Percentiles rank a stretch among this genome's conserved stretches.
These are phyloP conservation scores for Capniomyces stellatus DNA, from an alignment of 371 early-diverging fungal species.

Conservation along the genomic window DNA sequence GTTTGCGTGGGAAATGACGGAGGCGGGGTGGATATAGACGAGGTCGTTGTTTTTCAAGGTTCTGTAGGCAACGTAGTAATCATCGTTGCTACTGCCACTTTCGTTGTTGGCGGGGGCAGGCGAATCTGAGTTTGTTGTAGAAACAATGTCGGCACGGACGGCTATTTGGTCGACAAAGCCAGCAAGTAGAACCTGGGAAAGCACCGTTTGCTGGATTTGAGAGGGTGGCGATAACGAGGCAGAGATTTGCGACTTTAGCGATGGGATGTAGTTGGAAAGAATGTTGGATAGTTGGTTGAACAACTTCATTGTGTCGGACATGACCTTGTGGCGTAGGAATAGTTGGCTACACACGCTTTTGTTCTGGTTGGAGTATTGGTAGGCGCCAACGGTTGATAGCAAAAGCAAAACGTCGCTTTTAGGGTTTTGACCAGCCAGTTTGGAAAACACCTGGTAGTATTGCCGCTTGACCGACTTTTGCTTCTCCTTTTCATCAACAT, in stretches of 20 bases:
- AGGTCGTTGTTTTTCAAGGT: conserved; percentile 64
- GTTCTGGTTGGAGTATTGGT: conserved; percentile 57
- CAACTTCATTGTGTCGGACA: conserved; percentile 80
- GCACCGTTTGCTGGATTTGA: conserved; percentile 37
- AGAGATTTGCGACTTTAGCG: too few species aligned
- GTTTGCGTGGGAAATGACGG: conserved; percentile 43
- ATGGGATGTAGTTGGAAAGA: conserved; percentile 7
- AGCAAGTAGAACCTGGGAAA: conserved; percentile 70
- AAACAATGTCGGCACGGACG: conserved; percentile 46
- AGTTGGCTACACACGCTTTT: conserved; percentile 56
- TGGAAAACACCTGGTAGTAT: conserved; percentile 16
- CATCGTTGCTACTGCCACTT: conserved; percentile 9
- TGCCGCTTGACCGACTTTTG: conserved; percentile 7
- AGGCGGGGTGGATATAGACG: conserved; percentile 40
- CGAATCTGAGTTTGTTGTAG: conserved; percentile 21
- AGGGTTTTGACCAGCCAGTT: conserved; percentile 48
- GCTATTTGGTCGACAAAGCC: conserved; percentile 88
- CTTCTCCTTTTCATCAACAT: conserved; percentile 6
- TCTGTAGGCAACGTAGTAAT: conserved; percentile 37
- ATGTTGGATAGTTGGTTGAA: conserved; percentile 55
- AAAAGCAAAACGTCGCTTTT: conserved; percentile 67
- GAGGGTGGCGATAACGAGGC: conserved; percentile 53
- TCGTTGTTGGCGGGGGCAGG: not conserved
- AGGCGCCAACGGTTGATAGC: conserved; percentile 74
- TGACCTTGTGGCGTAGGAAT: conserved; percentile 76